Evolutionary conservation across 257 asterid genomes (phyloP).

Genomic region (Solanum lycopersicoides): DNA sequence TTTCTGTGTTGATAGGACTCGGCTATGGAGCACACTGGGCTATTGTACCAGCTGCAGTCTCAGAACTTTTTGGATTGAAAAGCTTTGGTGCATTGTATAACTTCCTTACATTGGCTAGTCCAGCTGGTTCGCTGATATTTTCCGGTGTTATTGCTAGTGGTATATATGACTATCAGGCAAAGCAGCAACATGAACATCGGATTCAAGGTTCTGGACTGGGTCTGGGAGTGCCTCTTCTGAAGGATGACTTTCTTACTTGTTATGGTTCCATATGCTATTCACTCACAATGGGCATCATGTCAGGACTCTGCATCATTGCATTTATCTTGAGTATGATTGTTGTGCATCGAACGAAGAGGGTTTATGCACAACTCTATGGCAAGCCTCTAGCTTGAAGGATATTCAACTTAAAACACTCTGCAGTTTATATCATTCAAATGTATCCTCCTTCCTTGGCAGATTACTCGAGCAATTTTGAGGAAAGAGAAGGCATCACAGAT

Average conservation of each 20-base stretch:
- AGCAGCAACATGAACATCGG: slow-evolving; percentile 32
- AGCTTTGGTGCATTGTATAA: slow-evolving; percentile 52
- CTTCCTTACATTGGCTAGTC: slow-evolving; percentile 76
- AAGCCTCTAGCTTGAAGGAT: slow-evolving; percentile 5
- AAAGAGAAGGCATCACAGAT: not conserved
- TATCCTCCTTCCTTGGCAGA: not conserved
- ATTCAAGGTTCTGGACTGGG: not conserved
- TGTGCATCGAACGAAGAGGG: slow-evolving; percentile 36
- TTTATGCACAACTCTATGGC: slow-evolving; percentile 23
- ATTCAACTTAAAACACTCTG: not conserved
- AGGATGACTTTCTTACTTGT: slow-evolving; percentile 19
- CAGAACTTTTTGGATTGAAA: slow-evolving; percentile 33
- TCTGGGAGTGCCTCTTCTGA: not conserved
- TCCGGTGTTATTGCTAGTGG: slow-evolving; percentile 79
- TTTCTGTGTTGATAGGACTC: slow-evolving; percentile 27
- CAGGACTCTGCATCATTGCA: slow-evolving; percentile 27
- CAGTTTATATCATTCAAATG: not conserved
- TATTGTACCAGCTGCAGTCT: slow-evolving; percentile 34
- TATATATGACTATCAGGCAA: slow-evolving; percentile 77
- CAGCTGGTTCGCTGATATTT: slow-evolving; percentile 72
- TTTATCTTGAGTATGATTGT: slow-evolving; percentile 24
- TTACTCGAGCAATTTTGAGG: not conserved
- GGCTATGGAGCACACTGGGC: slow-evolving; percentile 46
- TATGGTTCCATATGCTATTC: slow-evolving; percentile 30
- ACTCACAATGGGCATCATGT: slow-evolving; percentile 28